Evolutionary conservation across 441 rosid species (phyloP), one percentile per base, ranked within the genome.

Genomic region (Sinapis alba): DNA sequence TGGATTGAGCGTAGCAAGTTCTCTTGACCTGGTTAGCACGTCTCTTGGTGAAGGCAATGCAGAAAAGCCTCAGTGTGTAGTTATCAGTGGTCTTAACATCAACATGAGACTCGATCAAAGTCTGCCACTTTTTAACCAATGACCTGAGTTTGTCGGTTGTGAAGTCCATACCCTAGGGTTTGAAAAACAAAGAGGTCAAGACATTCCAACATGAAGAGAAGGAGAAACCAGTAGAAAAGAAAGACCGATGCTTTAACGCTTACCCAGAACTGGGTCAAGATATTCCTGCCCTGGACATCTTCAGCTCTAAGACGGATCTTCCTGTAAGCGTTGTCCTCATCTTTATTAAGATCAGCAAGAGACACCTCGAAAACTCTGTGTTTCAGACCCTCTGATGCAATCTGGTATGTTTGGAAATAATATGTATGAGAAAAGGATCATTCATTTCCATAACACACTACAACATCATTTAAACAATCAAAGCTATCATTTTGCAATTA

Each of bases 101-200:
- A 27, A 89, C 94, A 56, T 86, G 87, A 30, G 86, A 83, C 82
- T 90, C 97, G 27, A 87, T 87, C 84, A 90, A 73, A 7, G 90
- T 89, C 73, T 90, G 92, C 92, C 92, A 87, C 77, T 86, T 91
- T 69, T 83, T 83, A 38, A 89, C 97, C 89, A 91, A 75, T 0
- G 97, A 91, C 84, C 97, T 91, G 63, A 89, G 63, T 77, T 89
- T 91, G 77, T 91, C 97, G 0, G 89, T 87, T 0, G 97, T 91
- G 62, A 91, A 91, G 60, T 86, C 74, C 97, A 89, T 91, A 10
- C 97, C 97, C 97, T 90, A 58, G 10, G n/a, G n/a, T n/a, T n/a
- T n/a, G n/a, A n/a, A 23, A 1, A 38, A 38, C 45, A 11, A 30
- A n/a, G n/a, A n/a, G n/a, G n/a, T n/a, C n/a, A n/a, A n/a, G n/a